Conservation (phyloP, 2,329 filamentous ascomycete genomes). For the Botryosphaeria dothidea region DNA sequence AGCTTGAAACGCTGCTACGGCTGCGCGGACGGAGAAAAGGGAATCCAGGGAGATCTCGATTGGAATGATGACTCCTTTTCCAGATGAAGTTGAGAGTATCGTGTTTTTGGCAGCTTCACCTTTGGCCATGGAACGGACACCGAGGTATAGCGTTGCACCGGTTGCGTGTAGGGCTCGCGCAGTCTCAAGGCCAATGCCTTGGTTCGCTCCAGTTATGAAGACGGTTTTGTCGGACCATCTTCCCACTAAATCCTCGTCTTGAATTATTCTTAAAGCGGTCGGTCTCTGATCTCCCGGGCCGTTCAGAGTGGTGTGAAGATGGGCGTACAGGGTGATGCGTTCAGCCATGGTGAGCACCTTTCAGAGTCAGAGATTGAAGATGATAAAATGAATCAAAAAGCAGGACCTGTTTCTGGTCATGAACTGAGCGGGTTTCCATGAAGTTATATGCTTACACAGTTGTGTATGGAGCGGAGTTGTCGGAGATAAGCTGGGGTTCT, state of each 20-base stretch:
- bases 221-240: not conserved
- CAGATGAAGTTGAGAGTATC: constrained; percentile 38
- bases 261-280: constrained; percentile 42
- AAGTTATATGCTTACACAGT: too few relatives aligned
- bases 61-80: constrained; percentile 34
- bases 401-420: too few relatives aligned
- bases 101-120: constrained; percentile 25
- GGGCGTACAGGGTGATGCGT: constrained; percentile 22
- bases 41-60: constrained; percentile 38
- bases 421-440: too few relatives aligned
- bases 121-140: constrained; percentile 29
- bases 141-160: constrained; percentile 31
- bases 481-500: too few relatives aligned
- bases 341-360: not conserved
- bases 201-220: constrained; percentile 30
- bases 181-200: constrained; percentile 23
- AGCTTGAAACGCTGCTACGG: constrained; percentile 32
- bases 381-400: too few relatives aligned
- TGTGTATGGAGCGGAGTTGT: too few relatives aligned
- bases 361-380: too few relatives aligned
- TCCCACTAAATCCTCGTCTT: constrained; percentile 37
- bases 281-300: constrained; percentile 45
- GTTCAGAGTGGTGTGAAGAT: constrained; percentile 23
- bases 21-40: constrained; percentile 36
- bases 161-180: constrained; percentile 21